Percentiles rank a stretch among this genome's conserved stretches.
These are phyloP conservation scores for Tolypocladium pustulatum DNA, from an alignment of 2,329 filamentous ascomycete species.

Conservation along the genomic window DNA sequence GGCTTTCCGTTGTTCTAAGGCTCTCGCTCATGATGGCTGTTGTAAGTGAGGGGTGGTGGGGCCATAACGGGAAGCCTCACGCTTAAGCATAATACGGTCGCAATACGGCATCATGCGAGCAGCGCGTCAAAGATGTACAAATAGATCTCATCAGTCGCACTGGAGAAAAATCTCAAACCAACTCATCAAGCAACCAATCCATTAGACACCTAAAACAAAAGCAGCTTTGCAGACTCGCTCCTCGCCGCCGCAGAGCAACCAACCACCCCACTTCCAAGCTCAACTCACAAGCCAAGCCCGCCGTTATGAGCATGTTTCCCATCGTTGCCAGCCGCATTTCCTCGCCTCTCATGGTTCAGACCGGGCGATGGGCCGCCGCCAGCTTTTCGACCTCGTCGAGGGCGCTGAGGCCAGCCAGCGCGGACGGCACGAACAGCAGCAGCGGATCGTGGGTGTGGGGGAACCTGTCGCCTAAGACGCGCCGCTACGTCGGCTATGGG, in stretches of 20 bases:
- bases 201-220: not conserved
- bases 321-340: constrained; percentile 9
- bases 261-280: not conserved
- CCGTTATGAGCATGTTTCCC: constrained; percentile 7
- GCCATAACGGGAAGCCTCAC: constrained; percentile 6
- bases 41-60: not conserved
- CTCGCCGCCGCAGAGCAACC: not conserved
- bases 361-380: constrained; percentile 7
- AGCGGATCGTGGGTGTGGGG: constrained; percentile 13
- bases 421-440: constrained; percentile 1
- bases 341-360: constrained; percentile 3
- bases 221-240: not conserved
- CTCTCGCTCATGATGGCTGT: not conserved
- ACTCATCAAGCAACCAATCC: not conserved
- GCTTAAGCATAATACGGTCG: constrained; percentile 12
- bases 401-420: constrained; percentile 3
- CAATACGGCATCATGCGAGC: not conserved
- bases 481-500: constrained; percentile 13
- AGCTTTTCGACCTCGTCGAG: constrained; percentile 12
- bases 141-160: not conserved
- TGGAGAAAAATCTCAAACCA: not conserved
- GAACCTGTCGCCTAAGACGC: constrained; percentile 15
- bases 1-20: not conserved
- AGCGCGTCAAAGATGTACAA: not conserved
- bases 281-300: not conserved